Conservation (phyloP, 257 asterid genomes). For the Solanum virginianum region DNA sequence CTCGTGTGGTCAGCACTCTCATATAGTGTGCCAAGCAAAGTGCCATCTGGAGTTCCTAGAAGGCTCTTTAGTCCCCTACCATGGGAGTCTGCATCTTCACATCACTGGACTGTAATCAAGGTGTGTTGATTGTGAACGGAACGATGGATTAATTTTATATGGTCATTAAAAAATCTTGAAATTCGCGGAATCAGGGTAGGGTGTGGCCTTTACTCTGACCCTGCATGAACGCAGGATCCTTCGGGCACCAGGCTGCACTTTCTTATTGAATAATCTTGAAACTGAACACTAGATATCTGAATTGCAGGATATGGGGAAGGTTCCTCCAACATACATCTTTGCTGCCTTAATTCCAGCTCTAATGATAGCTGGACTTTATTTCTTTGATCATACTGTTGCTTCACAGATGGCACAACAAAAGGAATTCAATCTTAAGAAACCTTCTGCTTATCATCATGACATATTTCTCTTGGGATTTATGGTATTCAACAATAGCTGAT, state of each 20-base stretch:
- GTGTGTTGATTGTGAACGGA: neutral
- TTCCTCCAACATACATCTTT: neutral
- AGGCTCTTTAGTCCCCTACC: constrained; percentile 33
- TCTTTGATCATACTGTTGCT: constrained; percentile 2
- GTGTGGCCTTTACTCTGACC: too few species aligned
- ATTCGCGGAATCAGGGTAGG: too few species aligned
- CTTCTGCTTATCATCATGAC: neutral
- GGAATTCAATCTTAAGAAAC: neutral
- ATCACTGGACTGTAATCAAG: constrained; percentile 49
- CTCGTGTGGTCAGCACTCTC: constrained; percentile 33
- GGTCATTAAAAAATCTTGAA: neutral
- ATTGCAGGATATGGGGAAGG: constrained; percentile 3
- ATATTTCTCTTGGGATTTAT: neutral
- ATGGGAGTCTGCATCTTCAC: constrained; percentile 28
- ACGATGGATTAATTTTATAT: neutral
- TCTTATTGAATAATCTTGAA: neutral
- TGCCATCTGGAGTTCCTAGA: constrained; percentile 35
- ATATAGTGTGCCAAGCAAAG: constrained; percentile 11
- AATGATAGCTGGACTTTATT: constrained; percentile 1
- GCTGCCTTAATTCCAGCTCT: constrained; percentile 4
- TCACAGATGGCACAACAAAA: constrained; percentile 5
- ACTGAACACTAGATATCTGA: neutral
- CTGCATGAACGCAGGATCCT: too few species aligned
- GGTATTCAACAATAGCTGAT: neutral
- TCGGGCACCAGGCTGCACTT: too few species aligned